These are phyloP conservation scores for Grammothele lineata DNA, from an alignment of 768 basidiomycete species.

Conservation along the genomic window DNA sequence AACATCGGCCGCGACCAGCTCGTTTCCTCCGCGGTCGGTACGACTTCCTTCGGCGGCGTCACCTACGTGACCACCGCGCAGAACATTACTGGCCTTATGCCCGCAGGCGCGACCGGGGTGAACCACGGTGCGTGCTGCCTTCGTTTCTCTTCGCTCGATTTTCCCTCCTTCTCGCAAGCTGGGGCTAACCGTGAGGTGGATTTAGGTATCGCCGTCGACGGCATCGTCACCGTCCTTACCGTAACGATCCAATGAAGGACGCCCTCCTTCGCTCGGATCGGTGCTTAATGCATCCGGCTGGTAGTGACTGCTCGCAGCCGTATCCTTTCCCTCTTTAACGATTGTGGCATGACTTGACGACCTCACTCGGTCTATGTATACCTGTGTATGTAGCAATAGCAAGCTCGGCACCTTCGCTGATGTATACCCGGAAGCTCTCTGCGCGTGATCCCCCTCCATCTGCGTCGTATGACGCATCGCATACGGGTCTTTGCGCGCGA, in stretches of 20 bases:
- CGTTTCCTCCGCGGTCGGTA: constrained; percentile 35
- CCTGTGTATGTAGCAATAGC: not conserved
- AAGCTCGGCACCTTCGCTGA: too few species aligned
- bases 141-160: not conserved
- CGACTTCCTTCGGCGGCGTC: constrained; percentile 37
- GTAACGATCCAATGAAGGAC: constrained; percentile 37
- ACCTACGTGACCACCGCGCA: constrained; percentile 42
- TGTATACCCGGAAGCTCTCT: too few species aligned
- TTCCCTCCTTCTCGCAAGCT: not conserved
- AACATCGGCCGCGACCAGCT: constrained; percentile 40
- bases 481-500: too few species aligned
- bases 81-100: constrained; percentile 51
- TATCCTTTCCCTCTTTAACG: too few species aligned
- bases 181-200: too few species aligned
- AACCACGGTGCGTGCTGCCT: constrained; percentile 40
- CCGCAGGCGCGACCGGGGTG: constrained; percentile 46
- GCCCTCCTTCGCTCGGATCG: too few species aligned
- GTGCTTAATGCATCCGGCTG: too few species aligned
- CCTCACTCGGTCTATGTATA: not conserved
- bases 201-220: constrained; percentile 56
- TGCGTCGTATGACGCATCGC: too few species aligned
- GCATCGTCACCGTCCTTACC: constrained; percentile 50
- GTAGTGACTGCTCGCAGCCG: not conserved
- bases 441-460: too few species aligned
- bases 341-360: constrained; percentile 2